Conservation (phyloP, 2,329 filamentous ascomycete species). For the Didymella pinodella region DNA sequence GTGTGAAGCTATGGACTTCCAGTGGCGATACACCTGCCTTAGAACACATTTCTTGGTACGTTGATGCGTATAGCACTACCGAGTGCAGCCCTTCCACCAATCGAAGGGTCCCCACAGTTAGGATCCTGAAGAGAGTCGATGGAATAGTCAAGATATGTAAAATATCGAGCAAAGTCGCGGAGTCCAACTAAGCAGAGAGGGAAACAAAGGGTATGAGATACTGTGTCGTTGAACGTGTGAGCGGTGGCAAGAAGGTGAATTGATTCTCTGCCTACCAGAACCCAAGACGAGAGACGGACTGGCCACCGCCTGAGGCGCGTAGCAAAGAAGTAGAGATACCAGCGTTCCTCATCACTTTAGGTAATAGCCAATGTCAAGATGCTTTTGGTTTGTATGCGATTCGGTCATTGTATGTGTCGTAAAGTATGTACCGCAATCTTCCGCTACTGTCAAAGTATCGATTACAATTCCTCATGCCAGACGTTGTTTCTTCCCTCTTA, state of each 20-base stretch:
- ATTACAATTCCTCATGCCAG: slow-evolving; percentile 5
- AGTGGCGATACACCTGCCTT: no score
- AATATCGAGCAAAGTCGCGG: no score
- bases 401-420: slow-evolving; percentile 1
- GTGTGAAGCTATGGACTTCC: no score
- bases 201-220: background rate
- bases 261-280: background rate
- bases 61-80: no score
- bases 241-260: background rate
- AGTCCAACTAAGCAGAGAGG: background rate
- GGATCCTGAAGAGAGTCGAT: background rate
- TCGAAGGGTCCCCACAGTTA: no score
- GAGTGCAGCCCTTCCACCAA: no score
- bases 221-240: background rate
- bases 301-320: background rate
- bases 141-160: background rate
- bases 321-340: background rate
- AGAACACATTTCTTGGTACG: no score
- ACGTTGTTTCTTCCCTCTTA: background rate
- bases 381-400: background rate
- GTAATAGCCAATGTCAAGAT: background rate
- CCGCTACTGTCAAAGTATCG: slow-evolving; percentile 9
- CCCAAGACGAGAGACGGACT: background rate
- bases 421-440: slow-evolving; percentile 9
- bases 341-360: background rate